Evolutionary conservation across 225 moss, liverwort and hornwort species (phyloP), one percentile per base, ranked within the genome.

Genomic region (Rhytidiadelphus loreus): DNA sequence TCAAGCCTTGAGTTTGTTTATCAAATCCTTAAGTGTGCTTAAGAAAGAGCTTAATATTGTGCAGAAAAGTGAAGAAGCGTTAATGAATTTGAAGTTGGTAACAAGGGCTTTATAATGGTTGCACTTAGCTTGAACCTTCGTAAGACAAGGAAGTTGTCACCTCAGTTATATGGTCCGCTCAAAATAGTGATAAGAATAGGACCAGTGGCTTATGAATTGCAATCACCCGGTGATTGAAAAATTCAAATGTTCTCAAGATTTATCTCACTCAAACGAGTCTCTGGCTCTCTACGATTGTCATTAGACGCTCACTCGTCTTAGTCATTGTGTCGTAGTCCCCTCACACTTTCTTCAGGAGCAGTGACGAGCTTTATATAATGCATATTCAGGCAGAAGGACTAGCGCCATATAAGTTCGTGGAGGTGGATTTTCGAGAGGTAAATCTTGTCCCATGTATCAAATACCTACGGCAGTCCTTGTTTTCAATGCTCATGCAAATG

Each of bases 401-500:
- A 88, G 93, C 92, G 48, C 96, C 93, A 66, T 84, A 95, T 89
- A 93, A 95, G 76, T 98, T 92, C 76, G 96, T 98, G 83, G 98
- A 98, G 94, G 70, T 97, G 86, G 98, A 98, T 86, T 98, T 98
- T 89, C 39, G 91, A 60, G 97, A 97, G 98, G 98, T 98, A 91
- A 57, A 15, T 64, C 26, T 87, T 13, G 33, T 82, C 55, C 44
- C 48, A 39, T 87, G n/a, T 23, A 63, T 87, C 63, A 32, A 86
- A 44, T 50, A 58, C 22, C 35, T 46, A 58, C 7, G 52, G 33
- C 75, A 50, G 52, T 59, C 66, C 52, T 80, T 68, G 66, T 81
- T 88, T 73, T 81, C 15, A 29, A 13, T 48, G 60, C 64, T 44
- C 44, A 39, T 90, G 57, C 77, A 78, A 61, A 74, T 86, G 35